Percentiles rank a stretch among this genome's conserved stretches.
phyloP scores from a whole-genome alignment of 345 rosid genomes.

The Salix suchowensis region DNA sequence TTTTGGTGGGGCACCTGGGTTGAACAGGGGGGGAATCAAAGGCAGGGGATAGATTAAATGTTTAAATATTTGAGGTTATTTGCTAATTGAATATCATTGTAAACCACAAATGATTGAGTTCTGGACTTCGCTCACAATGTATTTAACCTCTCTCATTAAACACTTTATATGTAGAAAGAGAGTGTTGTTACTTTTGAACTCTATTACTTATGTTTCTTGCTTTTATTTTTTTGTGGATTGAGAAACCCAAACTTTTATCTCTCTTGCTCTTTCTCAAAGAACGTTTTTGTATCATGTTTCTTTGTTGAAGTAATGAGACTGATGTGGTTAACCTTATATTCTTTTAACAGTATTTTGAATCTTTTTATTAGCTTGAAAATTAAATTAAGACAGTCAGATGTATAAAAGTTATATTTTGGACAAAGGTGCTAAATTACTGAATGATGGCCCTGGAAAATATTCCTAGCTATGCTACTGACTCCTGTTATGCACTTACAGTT shows the following conservation, averaged over 20 bases:
- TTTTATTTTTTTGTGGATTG: neutral
- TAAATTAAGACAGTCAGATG: neutral
- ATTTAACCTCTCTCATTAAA: neutral
- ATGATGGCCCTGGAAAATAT: neutral
- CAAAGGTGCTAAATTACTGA: neutral
- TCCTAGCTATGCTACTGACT: neutral
- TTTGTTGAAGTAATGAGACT: neutral
- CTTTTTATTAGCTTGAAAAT: neutral
- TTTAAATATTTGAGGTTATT: neutral
- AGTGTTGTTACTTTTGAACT: neutral
- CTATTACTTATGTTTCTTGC: too few species aligned
- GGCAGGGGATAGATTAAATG: neutral
- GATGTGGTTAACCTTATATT: neutral
- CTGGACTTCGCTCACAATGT: neutral
- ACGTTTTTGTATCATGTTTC: too few species aligned
- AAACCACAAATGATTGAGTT: neutral
- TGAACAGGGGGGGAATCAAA: neutral
- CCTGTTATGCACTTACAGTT: neutral
- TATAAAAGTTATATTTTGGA: too few species aligned
- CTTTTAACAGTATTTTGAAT: neutral
- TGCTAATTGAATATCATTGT: neutral
- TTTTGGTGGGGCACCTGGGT: neutral
- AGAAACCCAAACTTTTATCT: neutral
- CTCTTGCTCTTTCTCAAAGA: neutral
- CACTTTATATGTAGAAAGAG: neutral